Evolutionary conservation across 208 protist species (phyloP).

Genomic region (Wallacemonas sp.): DNA sequence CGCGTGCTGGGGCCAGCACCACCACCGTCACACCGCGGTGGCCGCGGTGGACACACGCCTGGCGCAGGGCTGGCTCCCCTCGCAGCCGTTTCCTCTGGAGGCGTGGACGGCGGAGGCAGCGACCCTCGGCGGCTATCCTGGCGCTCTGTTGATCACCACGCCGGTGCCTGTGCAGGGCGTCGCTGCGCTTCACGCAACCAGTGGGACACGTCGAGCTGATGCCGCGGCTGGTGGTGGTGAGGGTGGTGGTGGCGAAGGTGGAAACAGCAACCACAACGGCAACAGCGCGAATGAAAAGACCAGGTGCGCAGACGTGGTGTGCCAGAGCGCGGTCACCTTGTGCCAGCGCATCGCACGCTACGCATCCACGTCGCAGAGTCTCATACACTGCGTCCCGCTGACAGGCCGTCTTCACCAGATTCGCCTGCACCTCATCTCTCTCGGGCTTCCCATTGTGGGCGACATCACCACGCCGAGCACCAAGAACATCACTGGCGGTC

Average conservation of each 20-base stretch:
- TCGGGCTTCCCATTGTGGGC: constrained; percentile 84
- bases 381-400: constrained; percentile 88
- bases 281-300: too few species aligned
- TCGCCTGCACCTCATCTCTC: constrained; percentile 73
- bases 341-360: constrained; percentile 31
- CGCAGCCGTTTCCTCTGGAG: background rate
- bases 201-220: background rate
- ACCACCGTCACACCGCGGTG: background rate
- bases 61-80: constrained; percentile 5
- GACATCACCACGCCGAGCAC: constrained; percentile 45
- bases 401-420: constrained; percentile 94
- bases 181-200: background rate
- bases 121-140: constrained; percentile 8
- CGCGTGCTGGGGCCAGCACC: background rate
- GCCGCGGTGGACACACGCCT: background rate
- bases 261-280: too few species aligned
- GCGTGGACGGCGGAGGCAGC: background rate
- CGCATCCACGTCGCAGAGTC: constrained; percentile 16
- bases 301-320: background rate
- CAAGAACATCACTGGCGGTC: background rate
- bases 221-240: background rate
- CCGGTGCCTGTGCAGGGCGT: constrained; percentile 8
- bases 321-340: constrained; percentile 35
- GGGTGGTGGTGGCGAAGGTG: background rate
- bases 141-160: constrained; percentile 17